Conservation (phyloP, 441 rosid genomes). For the Jatropha podagrica region DNA sequence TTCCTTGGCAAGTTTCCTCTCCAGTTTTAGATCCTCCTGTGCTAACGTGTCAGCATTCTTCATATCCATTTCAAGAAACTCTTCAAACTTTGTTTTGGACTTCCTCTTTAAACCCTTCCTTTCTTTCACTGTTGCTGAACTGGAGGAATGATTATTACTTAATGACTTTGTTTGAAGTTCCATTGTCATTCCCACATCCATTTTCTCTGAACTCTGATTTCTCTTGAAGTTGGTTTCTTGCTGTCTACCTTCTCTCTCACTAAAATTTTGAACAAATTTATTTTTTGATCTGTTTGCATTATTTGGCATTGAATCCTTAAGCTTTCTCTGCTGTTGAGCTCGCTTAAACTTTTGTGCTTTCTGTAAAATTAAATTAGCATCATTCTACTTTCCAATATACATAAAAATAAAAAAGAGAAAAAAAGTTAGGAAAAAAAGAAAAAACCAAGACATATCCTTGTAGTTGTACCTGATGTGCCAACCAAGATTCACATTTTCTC, state of each 20-base stretch:
- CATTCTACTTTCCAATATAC: slow-evolving; percentile 1
- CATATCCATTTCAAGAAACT: slow-evolving; percentile 62
- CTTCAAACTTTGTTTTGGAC: slow-evolving; percentile 68
- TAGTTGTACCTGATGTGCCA: slow-evolving; percentile 50
- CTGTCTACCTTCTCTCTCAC: slow-evolving; percentile 14
- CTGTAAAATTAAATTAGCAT: slow-evolving; percentile 28
- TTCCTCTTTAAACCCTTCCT: slow-evolving; percentile 37
- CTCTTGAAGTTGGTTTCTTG: not conserved
- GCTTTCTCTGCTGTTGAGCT: slow-evolving; percentile 23
- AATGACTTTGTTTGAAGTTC: slow-evolving; percentile 8
- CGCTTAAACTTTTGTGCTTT: slow-evolving; percentile 36
- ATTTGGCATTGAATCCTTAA: slow-evolving; percentile 20
- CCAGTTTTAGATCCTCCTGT: slow-evolving; percentile 62
- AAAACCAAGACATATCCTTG: not conserved
- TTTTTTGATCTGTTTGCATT: slow-evolving; percentile 20
- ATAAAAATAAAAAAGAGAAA: not conserved
- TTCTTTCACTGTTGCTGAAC: slow-evolving; percentile 28
- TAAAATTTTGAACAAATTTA: slow-evolving; percentile 15
- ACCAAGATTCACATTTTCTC: slow-evolving; percentile 55
- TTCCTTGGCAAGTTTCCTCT: slow-evolving; percentile 80
- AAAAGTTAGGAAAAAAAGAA: not conserved
- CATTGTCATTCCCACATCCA: slow-evolving; percentile 4
- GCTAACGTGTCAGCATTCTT: slow-evolving; percentile 25
- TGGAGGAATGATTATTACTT: slow-evolving; percentile 13
- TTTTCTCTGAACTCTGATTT: slow-evolving; percentile 10